A percentile compares a stretch with the other conserved stretches of the same genome.
Evolutionary conservation across 495 filamentous ascomycete genomes (phyloP).

Genomic region (Penicillium silybi): DNA sequence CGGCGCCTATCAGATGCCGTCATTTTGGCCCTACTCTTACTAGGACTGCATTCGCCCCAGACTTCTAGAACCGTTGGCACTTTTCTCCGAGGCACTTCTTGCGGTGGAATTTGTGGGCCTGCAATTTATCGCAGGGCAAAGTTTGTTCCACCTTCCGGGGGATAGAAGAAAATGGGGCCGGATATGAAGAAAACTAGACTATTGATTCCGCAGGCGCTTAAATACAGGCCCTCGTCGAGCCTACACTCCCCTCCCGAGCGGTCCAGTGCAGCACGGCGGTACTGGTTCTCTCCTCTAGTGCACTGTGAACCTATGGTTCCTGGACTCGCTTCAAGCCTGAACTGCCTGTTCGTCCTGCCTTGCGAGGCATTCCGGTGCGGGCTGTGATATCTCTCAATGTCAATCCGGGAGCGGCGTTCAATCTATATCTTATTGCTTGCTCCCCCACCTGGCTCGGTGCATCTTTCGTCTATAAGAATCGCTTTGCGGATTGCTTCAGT

Average conservation of each 20-base stretch:
- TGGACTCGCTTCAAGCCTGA: constrained; percentile 15
- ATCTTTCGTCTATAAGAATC: constrained; percentile 15
- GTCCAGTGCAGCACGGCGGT: constrained; percentile 37
- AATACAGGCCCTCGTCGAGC: constrained; percentile 38
- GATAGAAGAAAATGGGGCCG: constrained; percentile 17
- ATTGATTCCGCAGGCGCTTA: constrained; percentile 36
- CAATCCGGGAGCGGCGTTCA: constrained; percentile 13
- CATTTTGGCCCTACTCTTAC: constrained; percentile 1
- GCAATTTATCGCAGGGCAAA: not conserved
- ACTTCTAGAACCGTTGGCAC: not conserved
- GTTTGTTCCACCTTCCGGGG: constrained; percentile 1
- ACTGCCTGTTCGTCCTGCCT: constrained; percentile 33
- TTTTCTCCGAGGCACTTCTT: not conserved
- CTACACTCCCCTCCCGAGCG: constrained; percentile 24
- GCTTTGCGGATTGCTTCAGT: not conserved
- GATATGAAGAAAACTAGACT: constrained; percentile 19
- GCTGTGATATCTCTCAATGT: constrained; percentile 28
- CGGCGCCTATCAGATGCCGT: constrained; percentile 14
- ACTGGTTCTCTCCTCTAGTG: constrained; percentile 25
- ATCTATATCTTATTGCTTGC: constrained; percentile 18
- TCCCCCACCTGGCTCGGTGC: constrained; percentile 7
- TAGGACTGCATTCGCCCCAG: not conserved
- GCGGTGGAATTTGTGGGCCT: not conserved
- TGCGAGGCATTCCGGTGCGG: constrained; percentile 33
- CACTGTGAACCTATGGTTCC: constrained; percentile 38